Evolutionary conservation across 2,329 filamentous ascomycete species (phyloP), one percentile per base, ranked within the genome.

Genomic region (Penicillium sp.): DNA sequence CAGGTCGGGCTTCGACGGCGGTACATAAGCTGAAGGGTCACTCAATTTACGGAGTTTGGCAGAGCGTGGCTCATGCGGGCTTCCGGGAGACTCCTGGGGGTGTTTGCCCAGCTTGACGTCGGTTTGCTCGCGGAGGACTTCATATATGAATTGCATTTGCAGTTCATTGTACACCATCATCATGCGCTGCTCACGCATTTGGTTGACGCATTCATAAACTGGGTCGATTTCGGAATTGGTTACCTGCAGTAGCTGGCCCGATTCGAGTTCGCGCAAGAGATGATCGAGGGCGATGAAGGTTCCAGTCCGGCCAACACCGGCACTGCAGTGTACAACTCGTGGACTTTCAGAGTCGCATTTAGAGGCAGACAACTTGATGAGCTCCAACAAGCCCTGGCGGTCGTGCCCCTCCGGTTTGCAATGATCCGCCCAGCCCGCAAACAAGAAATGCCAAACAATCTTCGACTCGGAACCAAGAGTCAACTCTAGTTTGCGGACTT

Each of bases 211-310:
- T 19, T 89, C 82, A 63, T 87, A 90, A 41, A 99, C 83, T 3
- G 89, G 84, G 67, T 97, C 93, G 26, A 75, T 69, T 47, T 80
- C 76, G 11, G 80, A 75, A 10, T 78, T 75, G 9, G 76, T 66
- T 33, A 67, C 63, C 49, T 78, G 70, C 60, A 84, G 79, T 49
- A 96, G 76, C 22, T 86, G 82, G 49, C 92, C 93, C 6, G 86
- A 83, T 26, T 90, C 86, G 10, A 98, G 82, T 74, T 97, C 91
- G 35, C 87, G 84, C 61, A 96, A 82, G 26, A 99, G 84, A 73
- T 96, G 91, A 75, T 98, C 95, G n/a, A 99, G 83, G 1, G 91
- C 90, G 68, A 99, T 96, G 71, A 98, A 99, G 0, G 95, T 98
- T 33, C 95, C 95, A 8, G 90, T 96, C 54, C 95, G 86, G 13